Evolutionary conservation across 768 basidiomycete species (phyloP).

Genomic region (Suillus americanus): DNA sequence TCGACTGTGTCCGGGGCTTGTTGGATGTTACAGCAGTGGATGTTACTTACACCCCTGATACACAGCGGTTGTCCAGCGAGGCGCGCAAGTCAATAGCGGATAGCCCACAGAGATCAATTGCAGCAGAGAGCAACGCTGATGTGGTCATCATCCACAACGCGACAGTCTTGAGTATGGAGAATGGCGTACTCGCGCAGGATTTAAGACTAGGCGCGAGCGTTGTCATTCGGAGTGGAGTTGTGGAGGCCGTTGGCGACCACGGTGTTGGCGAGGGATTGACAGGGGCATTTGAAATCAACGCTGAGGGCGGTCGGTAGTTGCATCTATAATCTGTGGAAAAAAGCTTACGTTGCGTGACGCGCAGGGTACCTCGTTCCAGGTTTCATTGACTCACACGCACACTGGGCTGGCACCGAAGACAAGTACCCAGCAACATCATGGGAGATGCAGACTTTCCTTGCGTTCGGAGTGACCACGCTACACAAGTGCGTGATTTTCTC

Average conservation of each 20-base stretch:
- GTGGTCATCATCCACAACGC: constrained; percentile 65
- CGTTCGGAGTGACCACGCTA: constrained; percentile 73
- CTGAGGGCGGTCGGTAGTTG: constrained; percentile 52
- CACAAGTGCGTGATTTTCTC: constrained; percentile 55
- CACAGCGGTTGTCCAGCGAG: constrained; percentile 56
- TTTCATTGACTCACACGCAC: constrained; percentile 76
- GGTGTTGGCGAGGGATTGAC: constrained; percentile 33
- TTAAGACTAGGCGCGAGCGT: constrained; percentile 53
- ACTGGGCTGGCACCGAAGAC: constrained; percentile 58
- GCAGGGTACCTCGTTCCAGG: constrained; percentile 67
- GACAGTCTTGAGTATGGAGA: constrained; percentile 68
- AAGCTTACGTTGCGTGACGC: background rate
- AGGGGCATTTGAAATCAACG: constrained; percentile 51
- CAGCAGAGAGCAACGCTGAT: constrained; percentile 26
- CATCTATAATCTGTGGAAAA: background rate
- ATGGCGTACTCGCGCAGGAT: constrained; percentile 48
- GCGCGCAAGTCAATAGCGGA: constrained; percentile 25
- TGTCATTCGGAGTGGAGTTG: constrained; percentile 55
- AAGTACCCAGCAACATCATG: constrained; percentile 65
- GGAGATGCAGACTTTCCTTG: constrained; percentile 75
- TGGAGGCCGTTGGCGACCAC: constrained; percentile 45
- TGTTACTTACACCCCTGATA: constrained; percentile 61
- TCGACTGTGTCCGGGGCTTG: constrained; percentile 56
- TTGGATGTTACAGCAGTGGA: constrained; percentile 59
- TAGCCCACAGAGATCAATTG: constrained; percentile 6